Evolutionary conservation across 768 basidiomycete genomes (phyloP), one percentile per base, ranked within the genome.

Genomic region (Baorangia bicolor): DNA sequence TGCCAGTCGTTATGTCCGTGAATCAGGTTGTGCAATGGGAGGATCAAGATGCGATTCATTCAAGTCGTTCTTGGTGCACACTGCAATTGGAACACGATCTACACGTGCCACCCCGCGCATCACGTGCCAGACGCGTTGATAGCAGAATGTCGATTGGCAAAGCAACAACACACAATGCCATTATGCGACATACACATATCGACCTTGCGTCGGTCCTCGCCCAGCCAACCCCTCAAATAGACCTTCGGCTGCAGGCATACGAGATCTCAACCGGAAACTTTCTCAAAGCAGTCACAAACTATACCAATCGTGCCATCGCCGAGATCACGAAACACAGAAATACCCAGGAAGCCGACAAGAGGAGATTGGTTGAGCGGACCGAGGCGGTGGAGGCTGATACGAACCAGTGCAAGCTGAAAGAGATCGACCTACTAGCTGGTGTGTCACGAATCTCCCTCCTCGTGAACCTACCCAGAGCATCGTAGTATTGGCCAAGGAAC

Each of bases 391-490:
- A 94, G 67, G 64, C 75, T 0, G 87, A 92, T 70, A 93, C 82
- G 2, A 85, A 83, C 51, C 76, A 85, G 41, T 92, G 89, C 73
- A 90, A 92, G 61, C 67, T 89, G 49, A 81, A 78, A 63, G 93
- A 94, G 71, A 86, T 92, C 30, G 86, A 90, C 49, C 78, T 95
- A 52, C 78, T 92, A 3, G 81, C 83, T 53, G 82, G 92, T 93
- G 69, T n/a, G 82, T 74, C 16, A 33, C 33, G 52, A 20, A 23
- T 27, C 61, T 5, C 38, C 10, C n/a, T 34, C 9, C 5, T 18
- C 18, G 34, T 45, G 14, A n/a, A 42, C 37, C 23, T 12, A 42
- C 27, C 25, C 6, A 34, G 38, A 41, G 8, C 16, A 30, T 30
- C 13, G 21, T 56, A 89, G 89, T 81, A 11, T 70, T 92, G 47